phyloP scores from a whole-genome alignment of 129 eudicot genomes.

The Kitagawia praeruptora region DNA sequence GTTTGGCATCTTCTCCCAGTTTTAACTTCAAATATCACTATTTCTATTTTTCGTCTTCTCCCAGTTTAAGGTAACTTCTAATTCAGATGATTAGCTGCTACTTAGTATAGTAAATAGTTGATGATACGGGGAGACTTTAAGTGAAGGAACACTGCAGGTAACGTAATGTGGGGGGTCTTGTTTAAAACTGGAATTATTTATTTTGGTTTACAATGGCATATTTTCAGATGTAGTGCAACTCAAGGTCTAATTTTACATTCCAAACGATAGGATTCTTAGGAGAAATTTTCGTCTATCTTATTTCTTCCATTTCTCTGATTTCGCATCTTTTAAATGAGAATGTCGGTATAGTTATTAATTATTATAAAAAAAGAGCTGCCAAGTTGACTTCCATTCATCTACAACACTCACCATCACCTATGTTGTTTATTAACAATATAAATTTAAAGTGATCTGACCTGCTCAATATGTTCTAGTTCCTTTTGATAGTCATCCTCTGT shows the following conservation, averaged over 20 bases:
- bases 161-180: not conserved
- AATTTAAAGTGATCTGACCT: slow-evolving; percentile 37
- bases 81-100: not conserved
- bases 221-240: not conserved
- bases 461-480: slow-evolving; percentile 94
- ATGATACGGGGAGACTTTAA: not conserved
- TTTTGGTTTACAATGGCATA: not conserved
- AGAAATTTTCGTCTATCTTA: not conserved
- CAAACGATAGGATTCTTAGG: not conserved
- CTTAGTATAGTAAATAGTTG: not conserved
- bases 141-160: not conserved
- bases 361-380: not conserved
- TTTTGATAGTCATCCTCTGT: slow-evolving; percentile 91
- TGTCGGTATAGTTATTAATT: not conserved
- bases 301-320: not conserved
- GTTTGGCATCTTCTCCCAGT: not conserved
- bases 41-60: not conserved
- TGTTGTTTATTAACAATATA: not conserved
- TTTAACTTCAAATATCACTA: not conserved
- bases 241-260: not conserved
- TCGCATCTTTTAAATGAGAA: not conserved
- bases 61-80: not conserved
- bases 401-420: not conserved
- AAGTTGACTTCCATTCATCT: not conserved
- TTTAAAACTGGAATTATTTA: not conserved